Conservation (phyloP, 1,139 yeast genomes). For the Diutina catenulata region DNA sequence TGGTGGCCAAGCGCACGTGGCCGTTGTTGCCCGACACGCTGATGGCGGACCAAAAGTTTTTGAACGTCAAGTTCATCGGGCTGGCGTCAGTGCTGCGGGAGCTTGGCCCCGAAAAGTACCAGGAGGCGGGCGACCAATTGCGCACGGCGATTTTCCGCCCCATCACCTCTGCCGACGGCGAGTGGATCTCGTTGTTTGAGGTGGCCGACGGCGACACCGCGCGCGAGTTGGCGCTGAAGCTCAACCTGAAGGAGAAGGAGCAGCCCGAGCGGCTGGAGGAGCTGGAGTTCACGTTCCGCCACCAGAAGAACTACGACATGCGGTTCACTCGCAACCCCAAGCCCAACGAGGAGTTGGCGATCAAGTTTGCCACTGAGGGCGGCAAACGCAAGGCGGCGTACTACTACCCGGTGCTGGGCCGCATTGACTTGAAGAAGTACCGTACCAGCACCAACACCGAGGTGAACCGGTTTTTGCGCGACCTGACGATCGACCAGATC, state of each 20-base stretch:
- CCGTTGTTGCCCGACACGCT: constrained; percentile 83
- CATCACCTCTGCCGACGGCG: constrained; percentile 61
- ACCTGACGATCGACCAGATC: constrained; percentile 41
- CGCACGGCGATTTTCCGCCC: constrained; percentile 66
- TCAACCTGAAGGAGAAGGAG: constrained; percentile 40
- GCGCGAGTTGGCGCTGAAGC: constrained; percentile 26
- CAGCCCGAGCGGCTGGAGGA: constrained; percentile 27
- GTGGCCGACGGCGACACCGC: constrained; percentile 17
- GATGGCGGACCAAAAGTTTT: constrained; percentile 67
- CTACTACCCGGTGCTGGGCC: constrained; percentile 70
- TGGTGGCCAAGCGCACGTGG: constrained; percentile 72
- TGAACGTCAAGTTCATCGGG: constrained; percentile 66
- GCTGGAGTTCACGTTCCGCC: constrained; percentile 41
- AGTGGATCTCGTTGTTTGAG: constrained; percentile 71
- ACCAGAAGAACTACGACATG: constrained; percentile 75
- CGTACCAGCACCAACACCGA: constrained; percentile 45
- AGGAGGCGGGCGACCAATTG: constrained; percentile 31
- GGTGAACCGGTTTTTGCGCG: constrained; percentile 38
- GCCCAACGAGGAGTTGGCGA: constrained; percentile 33
- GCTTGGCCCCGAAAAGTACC: constrained; percentile 21
- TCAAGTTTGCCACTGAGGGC: constrained; percentile 38
- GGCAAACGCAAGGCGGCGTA: constrained; percentile 49
- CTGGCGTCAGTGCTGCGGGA: constrained; percentile 54
- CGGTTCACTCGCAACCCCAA: constrained; percentile 37
- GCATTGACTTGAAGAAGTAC: constrained; percentile 73